phyloP scores from a whole-genome alignment of 2,329 filamentous ascomycete genomes.

The Xenoacremonium recifei region DNA sequence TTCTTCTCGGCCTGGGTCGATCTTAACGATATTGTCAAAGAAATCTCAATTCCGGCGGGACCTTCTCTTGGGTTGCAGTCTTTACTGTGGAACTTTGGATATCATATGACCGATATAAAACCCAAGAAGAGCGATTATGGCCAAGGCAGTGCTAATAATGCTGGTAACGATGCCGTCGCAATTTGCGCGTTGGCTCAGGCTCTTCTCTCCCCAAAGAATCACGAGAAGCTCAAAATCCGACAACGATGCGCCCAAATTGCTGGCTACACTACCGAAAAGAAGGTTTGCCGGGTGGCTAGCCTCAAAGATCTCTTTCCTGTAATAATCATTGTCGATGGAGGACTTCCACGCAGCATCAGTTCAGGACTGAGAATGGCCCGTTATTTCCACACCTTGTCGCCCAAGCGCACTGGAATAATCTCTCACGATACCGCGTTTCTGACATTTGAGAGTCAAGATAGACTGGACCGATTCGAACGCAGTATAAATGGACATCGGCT shows the following conservation, averaged over 20 bases:
- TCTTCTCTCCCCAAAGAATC: conserved; percentile 2
- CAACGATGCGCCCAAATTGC: conserved; percentile 6
- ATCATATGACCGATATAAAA: conserved; percentile 7
- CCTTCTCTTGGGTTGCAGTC: background rate
- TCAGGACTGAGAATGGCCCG: conserved; percentile 9
- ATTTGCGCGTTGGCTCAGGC: conserved; percentile 7
- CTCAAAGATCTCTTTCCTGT: conserved; percentile 2
- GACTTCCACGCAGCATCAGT: conserved; percentile 6
- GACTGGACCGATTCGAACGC: conserved; percentile 2
- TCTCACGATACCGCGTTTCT: conserved; percentile 1
- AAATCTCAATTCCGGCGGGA: conserved; percentile 4
- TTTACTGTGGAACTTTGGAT: conserved; percentile 4
- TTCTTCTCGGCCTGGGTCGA: conserved; percentile 15
- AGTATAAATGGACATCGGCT: conserved; percentile 1
- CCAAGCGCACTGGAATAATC: background rate
- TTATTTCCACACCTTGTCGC: conserved; percentile 5
- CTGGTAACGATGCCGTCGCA: conserved; percentile 14
- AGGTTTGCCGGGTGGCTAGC: background rate
- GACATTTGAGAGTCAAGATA: conserved; percentile 4
- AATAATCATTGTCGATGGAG: background rate
- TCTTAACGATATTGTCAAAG: conserved; percentile 10
- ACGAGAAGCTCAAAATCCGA: conserved; percentile 7
- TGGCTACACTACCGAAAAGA: conserved; percentile 2
- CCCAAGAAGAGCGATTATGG: background rate
- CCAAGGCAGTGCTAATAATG: conserved; percentile 10